phyloP scores from a whole-genome alignment of 139 green algal genomes.

The Chlorella sp. region DNA sequence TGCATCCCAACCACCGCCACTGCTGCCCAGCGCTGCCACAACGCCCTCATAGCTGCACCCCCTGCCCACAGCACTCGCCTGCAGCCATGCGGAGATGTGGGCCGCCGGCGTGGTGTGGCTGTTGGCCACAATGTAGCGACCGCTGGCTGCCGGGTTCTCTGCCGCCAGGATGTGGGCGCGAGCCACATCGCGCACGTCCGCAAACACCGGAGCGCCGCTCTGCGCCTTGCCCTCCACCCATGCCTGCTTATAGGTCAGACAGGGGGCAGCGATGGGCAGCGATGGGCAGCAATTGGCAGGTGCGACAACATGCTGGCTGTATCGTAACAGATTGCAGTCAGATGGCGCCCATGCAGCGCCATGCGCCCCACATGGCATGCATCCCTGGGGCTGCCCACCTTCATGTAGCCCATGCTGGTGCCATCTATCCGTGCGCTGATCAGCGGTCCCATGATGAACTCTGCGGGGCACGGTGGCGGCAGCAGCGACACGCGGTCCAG shows the following conservation, averaged over 20 bases:
- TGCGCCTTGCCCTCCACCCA: constrained; percentile 45
- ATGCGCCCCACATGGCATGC: no score
- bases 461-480: neutral
- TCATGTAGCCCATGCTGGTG: constrained; percentile 56
- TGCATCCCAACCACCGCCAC: no score
- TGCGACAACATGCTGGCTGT: no score
- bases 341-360: no score
- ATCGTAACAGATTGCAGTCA: no score
- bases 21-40: no score
- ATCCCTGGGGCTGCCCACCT: constrained; percentile 33
- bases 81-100: constrained; percentile 29
- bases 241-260: constrained; percentile 11
- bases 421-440: constrained; percentile 17
- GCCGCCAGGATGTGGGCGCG: constrained; percentile 58
- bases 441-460: constrained; percentile 79
- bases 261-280: no score
- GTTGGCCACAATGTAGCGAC: constrained; percentile 60
- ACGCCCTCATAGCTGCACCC: no score
- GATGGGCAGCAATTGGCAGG: no score
- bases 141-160: constrained; percentile 36
- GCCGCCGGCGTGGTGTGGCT: constrained; percentile 11
- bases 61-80: neutral
- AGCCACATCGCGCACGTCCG: constrained; percentile 65
- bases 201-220: constrained; percentile 40
- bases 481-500: neutral